phyloP scores from a whole-genome alignment of 1,284 basidiomycete genomes.

The Baeospora myosura region DNA sequence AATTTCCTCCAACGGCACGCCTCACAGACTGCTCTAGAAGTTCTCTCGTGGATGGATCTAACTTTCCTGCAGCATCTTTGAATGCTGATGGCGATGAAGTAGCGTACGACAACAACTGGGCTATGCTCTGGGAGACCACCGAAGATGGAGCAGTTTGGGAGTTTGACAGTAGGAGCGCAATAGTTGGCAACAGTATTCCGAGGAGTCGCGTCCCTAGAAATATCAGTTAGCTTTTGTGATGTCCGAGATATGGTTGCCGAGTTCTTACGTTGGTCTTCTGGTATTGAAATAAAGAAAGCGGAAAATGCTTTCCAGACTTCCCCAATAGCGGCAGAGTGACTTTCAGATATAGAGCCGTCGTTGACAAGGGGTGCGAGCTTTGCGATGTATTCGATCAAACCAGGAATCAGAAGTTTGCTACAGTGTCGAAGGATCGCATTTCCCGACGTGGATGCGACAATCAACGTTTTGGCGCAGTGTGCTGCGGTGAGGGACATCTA shows the following conservation, averaged over 20 bases:
- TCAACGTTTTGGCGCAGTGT: constrained; percentile 81
- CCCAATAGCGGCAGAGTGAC: constrained; percentile 53
- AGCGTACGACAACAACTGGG: constrained; percentile 74
- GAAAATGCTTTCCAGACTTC: constrained; percentile 82
- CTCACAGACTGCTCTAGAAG: constrained; percentile 76
- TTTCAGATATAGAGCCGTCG: constrained; percentile 47
- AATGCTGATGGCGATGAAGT: constrained; percentile 71
- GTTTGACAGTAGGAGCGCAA: constrained; percentile 68
- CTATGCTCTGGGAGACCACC: constrained; percentile 59
- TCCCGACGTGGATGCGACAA: constrained; percentile 57
- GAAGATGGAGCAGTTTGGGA: constrained; percentile 35
- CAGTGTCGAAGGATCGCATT: constrained; percentile 68
- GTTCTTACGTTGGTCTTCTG: constrained; percentile 59
- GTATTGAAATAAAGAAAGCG: constrained; percentile 50
- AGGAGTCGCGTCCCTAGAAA: constrained; percentile 59
- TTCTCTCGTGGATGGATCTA: constrained; percentile 56
- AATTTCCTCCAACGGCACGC: constrained; percentile 54
- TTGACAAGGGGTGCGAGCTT: constrained; percentile 53
- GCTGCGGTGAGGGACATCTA: constrained; percentile 78
- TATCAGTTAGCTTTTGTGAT: constrained; percentile 3
- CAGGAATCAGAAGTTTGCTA: constrained; percentile 68
- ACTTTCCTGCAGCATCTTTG: constrained; percentile 75
- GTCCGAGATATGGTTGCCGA: constrained; percentile 4
- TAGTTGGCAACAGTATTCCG: constrained; percentile 73
- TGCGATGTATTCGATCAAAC: constrained; percentile 72